Evolutionary conservation across 306 rosid genomes (phyloP), one percentile per base, ranked within the genome.

Genomic region (Coriaria nepalensis): DNA sequence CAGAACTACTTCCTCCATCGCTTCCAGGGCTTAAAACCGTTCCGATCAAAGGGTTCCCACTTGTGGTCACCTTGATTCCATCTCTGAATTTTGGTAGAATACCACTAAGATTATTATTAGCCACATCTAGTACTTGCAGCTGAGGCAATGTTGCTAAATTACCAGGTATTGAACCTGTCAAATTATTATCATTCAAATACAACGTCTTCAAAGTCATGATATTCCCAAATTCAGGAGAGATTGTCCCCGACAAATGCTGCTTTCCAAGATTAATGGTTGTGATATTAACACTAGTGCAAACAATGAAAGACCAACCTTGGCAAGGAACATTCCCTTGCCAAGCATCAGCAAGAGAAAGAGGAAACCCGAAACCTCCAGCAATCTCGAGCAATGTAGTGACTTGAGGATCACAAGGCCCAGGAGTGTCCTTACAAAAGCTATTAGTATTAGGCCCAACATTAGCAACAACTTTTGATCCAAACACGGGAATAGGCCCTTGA

Each of bases 141-240:
- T 62, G 65, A 43, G 64, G 0, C 75, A 87, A 68, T 36, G 20
- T 35, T 10, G 72, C 44, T 65, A 87, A 66, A 7, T 39, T 53
- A 2, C 5, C 43, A 0, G 94, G 94, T 37, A 87, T 82, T 8
- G 78, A 12, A 4, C 96, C 94, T 0, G 43, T 56, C 67, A 87
- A 68, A 50, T 57, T 55, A 52, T 80, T 87, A 8, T 52, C 52
- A 13, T 6, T 65, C 57, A 83, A 47, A 42, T 36, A 33, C 77
- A 87, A 54, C 49, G 2, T 73, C 52, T 49, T 68, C 64, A 87
- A 56, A 35, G 72, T 67, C 2, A 77, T 78, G 43, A 83, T 59
- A 9, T 78, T 75, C 0, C 77, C 73, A 61, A 80, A 78, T 0
- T 82, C 79, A 0, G 96, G 75, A 0, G 94, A 87, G 13, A 83